phyloP scores from a whole-genome alignment of 371 early-diverging fungal genomes.

The Mortierella sp. region DNA sequence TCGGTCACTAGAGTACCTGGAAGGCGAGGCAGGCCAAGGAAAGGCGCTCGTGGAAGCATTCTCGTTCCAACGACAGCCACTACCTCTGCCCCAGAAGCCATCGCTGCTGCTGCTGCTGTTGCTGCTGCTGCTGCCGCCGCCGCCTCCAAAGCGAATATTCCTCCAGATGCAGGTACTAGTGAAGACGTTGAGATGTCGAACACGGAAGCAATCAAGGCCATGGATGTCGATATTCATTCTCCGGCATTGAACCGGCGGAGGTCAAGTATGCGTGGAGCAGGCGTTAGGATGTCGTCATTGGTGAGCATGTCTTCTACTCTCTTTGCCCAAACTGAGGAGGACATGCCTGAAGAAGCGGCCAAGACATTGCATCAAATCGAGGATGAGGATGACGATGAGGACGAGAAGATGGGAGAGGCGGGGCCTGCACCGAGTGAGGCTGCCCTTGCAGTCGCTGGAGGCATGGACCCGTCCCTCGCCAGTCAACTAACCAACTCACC shows the following conservation, averaged over 20 bases:
- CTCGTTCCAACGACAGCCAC: conserved; percentile 29
- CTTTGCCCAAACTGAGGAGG: conserved; percentile 47
- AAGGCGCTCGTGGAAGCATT: conserved; percentile 31
- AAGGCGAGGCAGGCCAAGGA: conserved; percentile 33
- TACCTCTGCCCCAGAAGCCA: conserved; percentile 1
- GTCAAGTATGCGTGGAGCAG: conserved; percentile 52
- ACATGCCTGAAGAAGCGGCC: conserved; percentile 26
- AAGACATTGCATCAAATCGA: conserved; percentile 25
- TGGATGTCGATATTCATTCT: conserved; percentile 49
- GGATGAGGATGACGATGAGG: conserved; percentile 48
- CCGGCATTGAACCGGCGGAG: conserved; percentile 44
- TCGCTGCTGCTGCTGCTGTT: conserved; percentile 7
- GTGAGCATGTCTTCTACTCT: conserved; percentile 53
- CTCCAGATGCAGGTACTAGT: background rate
- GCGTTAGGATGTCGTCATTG: conserved; percentile 42
- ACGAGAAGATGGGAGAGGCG: conserved; percentile 33
- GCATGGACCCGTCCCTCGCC: conserved; percentile 48
- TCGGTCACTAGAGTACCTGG: conserved; percentile 6
- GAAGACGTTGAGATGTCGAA: conserved; percentile 30
- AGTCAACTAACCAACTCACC: conserved; percentile 23
- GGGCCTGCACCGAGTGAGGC: conserved; percentile 52
- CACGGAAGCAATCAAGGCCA: conserved; percentile 9
- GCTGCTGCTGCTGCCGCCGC: background rate
- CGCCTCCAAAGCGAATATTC: background rate
- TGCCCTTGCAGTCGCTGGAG: conserved; percentile 48